Percentiles rank a stretch among this genome's conserved stretches.
These are phyloP conservation scores for Terfezia claveryi DNA, from an alignment of 495 filamentous ascomycete genomes.

Conservation along the genomic window DNA sequence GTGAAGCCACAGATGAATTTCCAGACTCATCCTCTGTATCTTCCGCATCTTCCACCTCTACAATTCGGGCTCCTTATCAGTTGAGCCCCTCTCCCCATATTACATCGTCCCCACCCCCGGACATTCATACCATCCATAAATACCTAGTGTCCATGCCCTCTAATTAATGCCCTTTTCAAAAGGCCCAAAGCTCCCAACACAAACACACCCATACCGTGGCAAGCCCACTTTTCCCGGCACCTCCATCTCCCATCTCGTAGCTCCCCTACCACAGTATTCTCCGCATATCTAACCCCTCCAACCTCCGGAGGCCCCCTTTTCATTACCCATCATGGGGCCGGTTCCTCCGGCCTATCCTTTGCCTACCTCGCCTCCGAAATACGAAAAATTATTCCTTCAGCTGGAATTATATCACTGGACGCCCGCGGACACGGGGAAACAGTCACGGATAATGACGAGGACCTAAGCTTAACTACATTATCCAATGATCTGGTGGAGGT, in stretches of 20 bases:
- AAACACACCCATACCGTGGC: too few relatives aligned
- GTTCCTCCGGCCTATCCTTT: conserved; percentile 74
- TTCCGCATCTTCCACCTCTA: conserved; percentile 58
- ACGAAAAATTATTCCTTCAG: conserved; percentile 51
- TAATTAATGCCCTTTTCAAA: too few relatives aligned
- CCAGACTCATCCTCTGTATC: conserved; percentile 15
- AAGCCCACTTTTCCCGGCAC: background rate
- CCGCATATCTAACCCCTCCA: conserved; percentile 65
- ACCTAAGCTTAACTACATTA: conserved; percentile 47
- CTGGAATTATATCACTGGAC: conserved; percentile 66
- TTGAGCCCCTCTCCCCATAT: conserved; percentile 20
- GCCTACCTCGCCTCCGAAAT: conserved; percentile 58
- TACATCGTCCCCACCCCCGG: background rate
- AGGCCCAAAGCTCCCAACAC: too few relatives aligned
- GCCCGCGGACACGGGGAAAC: conserved; percentile 74
- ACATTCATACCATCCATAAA: conserved; percentile 1
- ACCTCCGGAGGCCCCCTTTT: conserved; percentile 43
- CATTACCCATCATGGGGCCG: conserved; percentile 74
- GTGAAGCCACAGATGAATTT: conserved; percentile 5
- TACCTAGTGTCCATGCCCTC: conserved; percentile 5
- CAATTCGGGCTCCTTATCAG: conserved; percentile 57
- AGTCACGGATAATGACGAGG: conserved; percentile 24
- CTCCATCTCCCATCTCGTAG: background rate
- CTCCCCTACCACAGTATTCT: conserved; percentile 24
- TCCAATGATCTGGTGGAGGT: conserved; percentile 50